Evolutionary conservation across 2,329 filamentous ascomycete genomes (phyloP).

Genomic region (Magnaporthiopsis rhizophila): DNA sequence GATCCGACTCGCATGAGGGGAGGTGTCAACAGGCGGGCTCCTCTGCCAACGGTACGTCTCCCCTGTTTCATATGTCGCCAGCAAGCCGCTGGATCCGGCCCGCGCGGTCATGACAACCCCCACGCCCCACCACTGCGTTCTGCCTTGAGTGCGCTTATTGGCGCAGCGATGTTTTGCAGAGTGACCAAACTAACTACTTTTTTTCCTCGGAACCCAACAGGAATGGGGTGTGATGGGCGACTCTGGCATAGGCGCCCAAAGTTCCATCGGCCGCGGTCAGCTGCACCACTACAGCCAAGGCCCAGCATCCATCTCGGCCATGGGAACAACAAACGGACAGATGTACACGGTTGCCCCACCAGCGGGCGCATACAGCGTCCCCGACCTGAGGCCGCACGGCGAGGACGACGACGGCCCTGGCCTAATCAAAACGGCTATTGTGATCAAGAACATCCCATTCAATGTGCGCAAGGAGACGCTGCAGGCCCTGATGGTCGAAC

Average conservation of each 20-base stretch:
- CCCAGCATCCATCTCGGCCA: background rate
- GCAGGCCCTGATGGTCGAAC: constrained; percentile 85
- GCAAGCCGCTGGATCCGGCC: constrained; percentile 18
- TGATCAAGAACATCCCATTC: constrained; percentile 99
- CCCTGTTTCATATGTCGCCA: constrained; percentile 12
- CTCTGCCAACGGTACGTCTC: constrained; percentile 59
- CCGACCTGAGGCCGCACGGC: constrained; percentile 30
- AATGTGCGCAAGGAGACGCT: constrained; percentile 96
- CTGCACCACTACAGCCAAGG: constrained; percentile 10
- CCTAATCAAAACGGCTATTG: constrained; percentile 94
- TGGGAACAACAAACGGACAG: constrained; percentile 7
- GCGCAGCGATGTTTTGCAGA: background rate
- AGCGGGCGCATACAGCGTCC: constrained; percentile 26
- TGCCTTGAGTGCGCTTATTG: background rate
- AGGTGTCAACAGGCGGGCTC: constrained; percentile 45
- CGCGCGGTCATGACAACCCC: background rate
- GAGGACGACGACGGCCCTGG: constrained; percentile 58
- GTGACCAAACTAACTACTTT: background rate
- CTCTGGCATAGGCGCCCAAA: constrained; percentile 8
- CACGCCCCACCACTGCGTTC: background rate
- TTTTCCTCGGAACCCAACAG: background rate
- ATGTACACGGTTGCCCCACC: constrained; percentile 4
- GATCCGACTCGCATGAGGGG: constrained; percentile 48
- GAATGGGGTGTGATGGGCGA: constrained; percentile 11
- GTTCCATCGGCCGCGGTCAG: constrained; percentile 12